phyloP scores from a whole-genome alignment of 140 eudicot species.

The Eryngium alpinum region DNA sequence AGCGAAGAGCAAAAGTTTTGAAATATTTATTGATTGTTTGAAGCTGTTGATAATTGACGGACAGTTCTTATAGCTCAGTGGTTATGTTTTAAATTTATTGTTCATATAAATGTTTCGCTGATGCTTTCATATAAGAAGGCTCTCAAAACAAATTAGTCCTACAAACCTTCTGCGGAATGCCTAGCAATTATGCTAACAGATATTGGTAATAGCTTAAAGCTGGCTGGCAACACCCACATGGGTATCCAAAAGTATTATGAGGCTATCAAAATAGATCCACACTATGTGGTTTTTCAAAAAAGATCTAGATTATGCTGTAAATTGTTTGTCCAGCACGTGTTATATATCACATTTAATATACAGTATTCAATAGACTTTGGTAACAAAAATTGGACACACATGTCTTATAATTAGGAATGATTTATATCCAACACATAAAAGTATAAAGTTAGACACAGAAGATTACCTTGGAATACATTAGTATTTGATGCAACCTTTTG shows the following conservation, averaged over 20 bases:
- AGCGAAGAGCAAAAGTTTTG: too few relatives aligned
- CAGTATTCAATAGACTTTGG: too few relatives aligned
- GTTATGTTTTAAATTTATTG: neutral
- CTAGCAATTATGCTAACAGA: slow-evolving; percentile 84
- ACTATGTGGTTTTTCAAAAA: too few relatives aligned
- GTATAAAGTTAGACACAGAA: too few relatives aligned
- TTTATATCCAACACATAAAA: too few relatives aligned
- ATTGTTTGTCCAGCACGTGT: too few relatives aligned
- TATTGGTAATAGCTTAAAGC: slow-evolving; percentile 92
- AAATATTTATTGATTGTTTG: neutral
- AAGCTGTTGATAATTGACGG: neutral
- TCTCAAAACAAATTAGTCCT: slow-evolving; percentile 61
- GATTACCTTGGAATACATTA: too few relatives aligned
- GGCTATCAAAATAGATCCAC: slow-evolving; percentile 88
- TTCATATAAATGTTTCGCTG: slow-evolving; percentile 9
- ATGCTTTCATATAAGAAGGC: slow-evolving; percentile 86
- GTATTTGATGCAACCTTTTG: too few relatives aligned
- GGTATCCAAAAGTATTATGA: slow-evolving; percentile 96
- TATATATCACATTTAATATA: too few relatives aligned
- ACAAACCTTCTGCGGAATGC: slow-evolving; percentile 95
- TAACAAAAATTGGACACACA: too few relatives aligned
- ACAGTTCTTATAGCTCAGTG: neutral
- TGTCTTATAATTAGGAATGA: too few relatives aligned
- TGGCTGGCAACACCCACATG: slow-evolving; percentile 95
- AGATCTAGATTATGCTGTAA: too few relatives aligned